Percentiles rank a stretch among this genome's conserved stretches.
Evolutionary conservation across 202 grass and related monocot species (phyloP).

Genomic region (Musa balbisiana): DNA sequence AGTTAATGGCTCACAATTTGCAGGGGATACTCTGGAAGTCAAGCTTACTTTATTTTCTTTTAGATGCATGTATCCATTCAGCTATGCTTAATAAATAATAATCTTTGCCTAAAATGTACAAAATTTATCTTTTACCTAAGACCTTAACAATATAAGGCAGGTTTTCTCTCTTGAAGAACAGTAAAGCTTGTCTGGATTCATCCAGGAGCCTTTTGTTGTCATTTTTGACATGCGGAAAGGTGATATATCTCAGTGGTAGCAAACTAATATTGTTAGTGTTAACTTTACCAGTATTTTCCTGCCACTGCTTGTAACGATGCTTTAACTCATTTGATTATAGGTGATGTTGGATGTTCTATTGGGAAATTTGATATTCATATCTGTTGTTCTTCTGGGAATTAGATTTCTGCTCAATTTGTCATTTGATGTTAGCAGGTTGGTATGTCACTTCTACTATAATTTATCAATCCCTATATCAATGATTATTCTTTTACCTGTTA

Average conservation of each 20-base stretch:
- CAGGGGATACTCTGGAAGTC: slow-evolving; percentile 59
- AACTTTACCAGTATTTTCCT: background rate
- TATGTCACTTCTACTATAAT: slow-evolving; percentile 4
- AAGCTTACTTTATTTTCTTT: slow-evolving; percentile 56
- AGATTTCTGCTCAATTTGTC: slow-evolving; percentile 53
- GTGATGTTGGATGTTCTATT: slow-evolving; percentile 54
- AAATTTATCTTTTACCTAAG: slow-evolving; percentile 10
- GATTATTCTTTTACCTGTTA: background rate
- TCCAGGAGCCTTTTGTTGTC: slow-evolving; percentile 32
- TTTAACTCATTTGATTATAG: slow-evolving; percentile 31
- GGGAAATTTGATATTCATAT: slow-evolving; percentile 62
- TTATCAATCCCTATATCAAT: slow-evolving; percentile 4
- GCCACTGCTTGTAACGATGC: background rate
- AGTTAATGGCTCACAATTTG: slow-evolving; percentile 23
- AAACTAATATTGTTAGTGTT: background rate
- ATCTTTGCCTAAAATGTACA: slow-evolving; percentile 19
- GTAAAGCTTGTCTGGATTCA: slow-evolving; percentile 41
- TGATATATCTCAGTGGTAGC: slow-evolving; percentile 17
- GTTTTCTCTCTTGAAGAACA: slow-evolving; percentile 56
- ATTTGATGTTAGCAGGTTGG: slow-evolving; percentile 49
- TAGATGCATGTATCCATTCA: slow-evolving; percentile 75
- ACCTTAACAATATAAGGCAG: slow-evolving; percentile 67
- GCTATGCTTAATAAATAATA: slow-evolving; percentile 14
- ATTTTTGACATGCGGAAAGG: slow-evolving; percentile 61
- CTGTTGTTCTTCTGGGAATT: slow-evolving; percentile 44